These are phyloP conservation scores for Phytophthora boehmeriae DNA, from an alignment of 352 stramenopile genomes.

Conservation along the genomic window DNA sequence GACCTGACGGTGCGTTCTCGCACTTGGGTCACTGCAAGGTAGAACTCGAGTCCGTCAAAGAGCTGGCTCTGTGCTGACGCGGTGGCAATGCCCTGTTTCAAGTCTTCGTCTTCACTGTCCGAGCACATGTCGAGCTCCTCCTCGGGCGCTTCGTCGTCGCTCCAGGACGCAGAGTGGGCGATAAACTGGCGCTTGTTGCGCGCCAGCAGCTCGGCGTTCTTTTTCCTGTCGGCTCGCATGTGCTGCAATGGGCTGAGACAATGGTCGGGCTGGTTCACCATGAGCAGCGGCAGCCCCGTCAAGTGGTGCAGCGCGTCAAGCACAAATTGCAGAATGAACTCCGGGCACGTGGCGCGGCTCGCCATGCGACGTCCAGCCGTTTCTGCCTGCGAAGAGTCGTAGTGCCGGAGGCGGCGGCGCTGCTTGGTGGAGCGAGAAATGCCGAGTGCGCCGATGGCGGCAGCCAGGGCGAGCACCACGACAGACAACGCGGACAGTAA, in stretches of 20 bases:
- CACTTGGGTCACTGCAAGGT: conserved; percentile 55
- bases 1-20: conserved; percentile 38
- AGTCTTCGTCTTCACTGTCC: conserved; percentile 24
- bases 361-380: conserved; percentile 26
- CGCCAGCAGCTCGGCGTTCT: conserved; percentile 34
- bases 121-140: conserved; percentile 34
- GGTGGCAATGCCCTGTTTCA: conserved; percentile 5
- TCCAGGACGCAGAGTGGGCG: conserved; percentile 16
- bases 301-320: conserved; percentile 32
- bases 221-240: conserved; percentile 38
- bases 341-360: conserved; percentile 6
- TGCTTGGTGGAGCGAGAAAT: conserved; percentile 32
- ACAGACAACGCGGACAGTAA: conserved; percentile 14
- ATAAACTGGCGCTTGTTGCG: conserved; percentile 9
- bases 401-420: conserved; percentile 14
- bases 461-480: conserved; percentile 11
- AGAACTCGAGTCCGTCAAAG: conserved; percentile 74
- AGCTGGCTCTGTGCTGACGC: conserved; percentile 32
- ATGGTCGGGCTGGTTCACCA: conserved; percentile 38
- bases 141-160: conserved; percentile 34
- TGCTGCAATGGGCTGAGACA: conserved; percentile 18
- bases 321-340: conserved; percentile 48
- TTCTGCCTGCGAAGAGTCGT: conserved; percentile 36
- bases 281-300: conserved; percentile 32
- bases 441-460: conserved; percentile 8